Evolutionary conservation across 768 basidiomycete genomes (phyloP), one percentile per base, ranked within the genome.

Genomic region (Naganishia vaughanmartiniae): DNA sequence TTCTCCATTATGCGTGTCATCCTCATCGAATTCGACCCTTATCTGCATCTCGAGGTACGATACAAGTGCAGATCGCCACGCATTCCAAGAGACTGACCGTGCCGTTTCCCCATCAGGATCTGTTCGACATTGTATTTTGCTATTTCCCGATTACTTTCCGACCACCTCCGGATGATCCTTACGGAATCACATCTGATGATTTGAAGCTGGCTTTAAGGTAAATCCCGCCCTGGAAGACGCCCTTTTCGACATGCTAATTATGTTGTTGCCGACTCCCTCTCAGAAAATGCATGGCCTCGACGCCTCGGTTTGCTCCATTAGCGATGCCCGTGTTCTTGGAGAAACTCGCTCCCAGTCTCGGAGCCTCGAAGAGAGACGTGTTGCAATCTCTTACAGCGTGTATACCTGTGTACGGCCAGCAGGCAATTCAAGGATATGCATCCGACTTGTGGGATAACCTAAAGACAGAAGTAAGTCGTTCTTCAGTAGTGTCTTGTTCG

Each of bases 121-220:
- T 98, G 57, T 98, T 95, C 83, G 92, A 97, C 76, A 89, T 97
- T 78, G 90, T 89, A 0, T 98, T 94, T 80, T 98, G 96, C 80
- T 99, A 99, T 80, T 99, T 97, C 82, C 96, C 96, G 0, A 98
- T 99, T 68, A 92, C 93, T 0, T 99, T 96, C 83, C 86, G 90
- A 70, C 93, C 95, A 11, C 92, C 94, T 21, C 90, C 92, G 0
- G 89, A 93, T 74, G 93, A 98, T 77, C 93, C 92, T 21, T 93
- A 95, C 79, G 90, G 90, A 4, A 94, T 99, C 70, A 90, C 89
- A 2, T 84, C 90, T 0, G 91, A 94, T 36, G 91, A 98, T 77
- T 85, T 99, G 26, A 89, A 90, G 75, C 73, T 78, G 65, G 84
- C 89, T 1, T 85, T 98, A 19, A 54, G 60, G 60, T 63, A 46